Conservation (phyloP, 495 filamentous ascomycete genomes). For the Penicillium macrosclerotiorum region DNA sequence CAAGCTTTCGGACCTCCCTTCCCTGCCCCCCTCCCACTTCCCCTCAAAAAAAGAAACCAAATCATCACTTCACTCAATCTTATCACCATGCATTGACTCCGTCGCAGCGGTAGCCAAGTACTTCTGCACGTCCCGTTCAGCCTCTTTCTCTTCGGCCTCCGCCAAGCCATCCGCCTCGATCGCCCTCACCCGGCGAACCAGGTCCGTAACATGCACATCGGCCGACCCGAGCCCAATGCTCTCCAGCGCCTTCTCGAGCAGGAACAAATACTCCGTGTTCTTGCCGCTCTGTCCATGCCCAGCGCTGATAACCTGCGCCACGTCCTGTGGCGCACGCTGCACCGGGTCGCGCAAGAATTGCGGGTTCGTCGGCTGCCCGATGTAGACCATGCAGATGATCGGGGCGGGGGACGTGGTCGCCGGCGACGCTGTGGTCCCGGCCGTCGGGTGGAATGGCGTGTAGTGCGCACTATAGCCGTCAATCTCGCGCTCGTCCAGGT, state of each 20-base stretch:
- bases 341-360: constrained; percentile 73
- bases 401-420: too few species aligned
- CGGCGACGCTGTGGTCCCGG: constrained; percentile 8
- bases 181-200: constrained; percentile 45
- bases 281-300: constrained; percentile 81
- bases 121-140: constrained; percentile 35
- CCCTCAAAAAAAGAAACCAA: too few species aligned
- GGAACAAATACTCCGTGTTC: constrained; percentile 87
- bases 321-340: constrained; percentile 71
- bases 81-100: constrained; percentile 24
- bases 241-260: constrained; percentile 73
- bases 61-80: constrained; percentile 17
- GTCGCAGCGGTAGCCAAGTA: constrained; percentile 25
- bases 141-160: constrained; percentile 33
- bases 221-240: constrained; percentile 73
- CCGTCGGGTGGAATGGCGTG: constrained; percentile 70
- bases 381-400: constrained; percentile 76
- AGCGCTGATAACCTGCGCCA: constrained; percentile 80
- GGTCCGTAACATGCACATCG: constrained; percentile 74
- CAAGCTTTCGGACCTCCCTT: too few species aligned
- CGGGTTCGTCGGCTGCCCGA: constrained; percentile 89
- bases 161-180: constrained; percentile 33
- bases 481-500: constrained; percentile 95
- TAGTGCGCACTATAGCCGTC: constrained; percentile 93
- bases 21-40: too few species aligned